Conservation (phyloP, 1,284 basidiomycete species). For the Coniferiporia sulphurascens region DNA sequence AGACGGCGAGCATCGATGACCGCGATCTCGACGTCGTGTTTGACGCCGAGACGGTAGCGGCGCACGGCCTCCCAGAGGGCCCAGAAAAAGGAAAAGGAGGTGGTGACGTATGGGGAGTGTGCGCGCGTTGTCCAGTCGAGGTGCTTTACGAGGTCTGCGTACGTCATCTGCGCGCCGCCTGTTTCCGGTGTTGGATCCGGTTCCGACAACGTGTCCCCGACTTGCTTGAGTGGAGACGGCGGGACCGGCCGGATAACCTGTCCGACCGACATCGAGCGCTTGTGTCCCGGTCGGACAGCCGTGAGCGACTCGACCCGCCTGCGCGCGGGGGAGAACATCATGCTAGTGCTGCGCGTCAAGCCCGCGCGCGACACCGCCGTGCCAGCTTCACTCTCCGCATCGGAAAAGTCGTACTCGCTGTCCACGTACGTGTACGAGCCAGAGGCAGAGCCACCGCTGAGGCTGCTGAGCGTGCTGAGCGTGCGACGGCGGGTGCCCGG, state of each 20-base stretch:
- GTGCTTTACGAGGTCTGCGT: constrained; percentile 53
- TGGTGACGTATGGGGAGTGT: constrained; percentile 62
- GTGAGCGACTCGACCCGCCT: background rate
- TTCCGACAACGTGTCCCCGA: constrained; percentile 21
- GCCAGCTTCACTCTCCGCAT: background rate
- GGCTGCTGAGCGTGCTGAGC: constrained; percentile 15
- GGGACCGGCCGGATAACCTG: background rate
- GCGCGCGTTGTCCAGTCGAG: constrained; percentile 73
- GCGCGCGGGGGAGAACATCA: constrained; percentile 5
- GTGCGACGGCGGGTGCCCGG: constrained; percentile 10
- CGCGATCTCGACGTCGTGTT: constrained; percentile 71
- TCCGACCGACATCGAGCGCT: constrained; percentile 2
- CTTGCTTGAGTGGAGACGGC: constrained; percentile 20
- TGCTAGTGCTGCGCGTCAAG: constrained; percentile 9
- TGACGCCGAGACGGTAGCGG: constrained; percentile 60
- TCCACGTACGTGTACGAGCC: constrained; percentile 6
- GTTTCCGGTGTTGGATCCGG: background rate
- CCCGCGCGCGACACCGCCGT: background rate
- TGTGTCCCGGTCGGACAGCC: background rate
- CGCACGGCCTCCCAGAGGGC: constrained; percentile 75
- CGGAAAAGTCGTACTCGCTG: constrained; percentile 5
- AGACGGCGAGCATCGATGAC: constrained; percentile 65
- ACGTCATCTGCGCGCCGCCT: constrained; percentile 17
- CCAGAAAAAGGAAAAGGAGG: constrained; percentile 76
- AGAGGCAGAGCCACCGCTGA: constrained; percentile 9